These are phyloP conservation scores for Thoreauomyces humboldtii DNA, from an alignment of 192 early-diverging fungal genomes.

Conservation along the genomic window DNA sequence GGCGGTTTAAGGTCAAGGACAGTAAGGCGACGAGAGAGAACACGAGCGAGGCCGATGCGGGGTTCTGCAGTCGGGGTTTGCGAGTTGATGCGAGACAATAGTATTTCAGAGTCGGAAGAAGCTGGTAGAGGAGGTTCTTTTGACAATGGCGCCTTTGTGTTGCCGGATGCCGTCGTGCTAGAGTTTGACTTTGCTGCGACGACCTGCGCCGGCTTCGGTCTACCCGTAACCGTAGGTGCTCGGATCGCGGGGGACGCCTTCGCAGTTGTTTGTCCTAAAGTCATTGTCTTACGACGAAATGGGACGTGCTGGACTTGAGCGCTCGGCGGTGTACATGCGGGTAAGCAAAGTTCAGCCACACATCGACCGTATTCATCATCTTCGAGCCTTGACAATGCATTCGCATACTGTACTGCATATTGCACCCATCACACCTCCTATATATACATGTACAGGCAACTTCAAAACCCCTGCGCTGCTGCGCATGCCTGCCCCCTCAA, in stretches of 20 bases:
- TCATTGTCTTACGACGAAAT: too few relatives aligned
- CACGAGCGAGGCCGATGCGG: slow-evolving; percentile 33
- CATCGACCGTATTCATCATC: too few relatives aligned
- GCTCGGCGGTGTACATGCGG: too few relatives aligned
- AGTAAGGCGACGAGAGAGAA: slow-evolving; percentile 20
- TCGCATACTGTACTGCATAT: too few relatives aligned
- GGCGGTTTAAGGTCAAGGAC: slow-evolving; percentile 7
- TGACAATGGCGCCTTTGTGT: not conserved
- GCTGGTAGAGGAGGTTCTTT: not conserved
- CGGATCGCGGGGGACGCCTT: slow-evolving; percentile 1
- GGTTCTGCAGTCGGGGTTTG: not conserved
- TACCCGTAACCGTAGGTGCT: slow-evolving; percentile 9
- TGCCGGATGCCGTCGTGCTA: not conserved
- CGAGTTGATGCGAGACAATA: not conserved
- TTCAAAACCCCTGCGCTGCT: too few relatives aligned
- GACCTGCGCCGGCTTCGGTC: not conserved
- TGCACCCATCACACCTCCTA: too few relatives aligned
- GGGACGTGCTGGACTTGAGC: too few relatives aligned
- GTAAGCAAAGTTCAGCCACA: too few relatives aligned
- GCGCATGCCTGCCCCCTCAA: too few relatives aligned
- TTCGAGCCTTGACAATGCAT: too few relatives aligned
- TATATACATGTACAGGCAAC: too few relatives aligned
- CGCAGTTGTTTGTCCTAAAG: slow-evolving; percentile 19
- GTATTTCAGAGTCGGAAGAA: not conserved
- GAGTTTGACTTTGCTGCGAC: not conserved